Base-by-base conservation (phyloP, 148 eudicot genomes). In the Silene uniflora region DNA sequence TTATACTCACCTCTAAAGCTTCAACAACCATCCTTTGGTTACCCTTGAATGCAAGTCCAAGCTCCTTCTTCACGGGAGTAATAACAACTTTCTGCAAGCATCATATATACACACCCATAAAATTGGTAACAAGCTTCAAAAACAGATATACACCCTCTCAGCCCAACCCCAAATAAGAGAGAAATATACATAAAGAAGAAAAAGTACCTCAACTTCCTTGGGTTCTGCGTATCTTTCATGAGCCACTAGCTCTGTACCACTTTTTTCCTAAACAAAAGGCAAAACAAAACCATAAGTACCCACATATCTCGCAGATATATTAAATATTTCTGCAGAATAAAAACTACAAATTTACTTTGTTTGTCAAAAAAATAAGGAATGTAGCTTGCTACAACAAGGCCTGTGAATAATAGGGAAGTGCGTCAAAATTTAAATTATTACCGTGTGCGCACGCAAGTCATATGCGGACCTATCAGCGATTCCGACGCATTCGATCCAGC, bases 401-500 rank as follows among this genome's bases (percentile, higher is more conserved):
- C 22, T 52, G 54, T 7, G 6, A 39, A 39, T 39, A 39, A 39
- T 6, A 39, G 44, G 44, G 44, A 39, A 39, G 9, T 39, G 44
- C 44, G 44, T 39, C 44, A 39, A 39, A 39, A 1, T 39, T 39
- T 6, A 39, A 39, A 39, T 9, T 22, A 76, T 86, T 84, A 93
- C 98, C 74, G 92, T 84, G 85, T 93, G 98, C 70, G 98, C 98
- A 77, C 82, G 86, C 81, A 93, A 79, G 80, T 93, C 98, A 75
- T 82, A 91, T 35, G 97, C 98, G 68, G 98, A 91, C 79, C 98
- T 86, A 83, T 93, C 98, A 74, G 97, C 98, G 76, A 91, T 59
- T 59, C 97, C 97, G 83, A 93, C 97, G 81, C 97, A 93, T 75
- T 93, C 98, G 62, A 91, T 93, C 98, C 98, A 93, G 9, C 98